phyloP scores from a whole-genome alignment of 495 filamentous ascomycete species.

The Annulohypoxylon stygium region DNA sequence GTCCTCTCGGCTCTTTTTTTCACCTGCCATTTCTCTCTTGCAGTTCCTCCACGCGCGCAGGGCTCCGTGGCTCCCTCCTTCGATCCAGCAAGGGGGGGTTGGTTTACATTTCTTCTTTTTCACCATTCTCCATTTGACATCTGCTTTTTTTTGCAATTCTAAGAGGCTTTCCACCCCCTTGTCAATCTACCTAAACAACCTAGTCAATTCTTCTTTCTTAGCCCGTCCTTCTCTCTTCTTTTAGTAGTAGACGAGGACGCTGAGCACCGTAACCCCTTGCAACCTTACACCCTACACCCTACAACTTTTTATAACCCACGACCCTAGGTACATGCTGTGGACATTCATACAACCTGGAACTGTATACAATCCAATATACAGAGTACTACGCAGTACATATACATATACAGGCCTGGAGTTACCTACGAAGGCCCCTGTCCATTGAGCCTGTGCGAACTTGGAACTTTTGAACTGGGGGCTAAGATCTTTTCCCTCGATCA shows the following conservation, averaged over 20 bases:
- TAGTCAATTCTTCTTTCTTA: not conserved
- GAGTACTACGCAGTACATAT: not conserved
- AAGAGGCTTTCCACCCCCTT: not conserved
- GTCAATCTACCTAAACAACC: not conserved
- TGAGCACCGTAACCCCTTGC: not conserved
- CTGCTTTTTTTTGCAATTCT: constrained; percentile 2
- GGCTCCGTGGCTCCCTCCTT: constrained; percentile 37
- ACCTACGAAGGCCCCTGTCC: constrained; percentile 9
- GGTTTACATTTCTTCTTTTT: not conserved
- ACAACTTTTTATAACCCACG: not conserved
- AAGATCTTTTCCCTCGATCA: constrained; percentile 33
- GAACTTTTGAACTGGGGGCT: constrained; percentile 38
- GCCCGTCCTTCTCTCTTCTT: not conserved
- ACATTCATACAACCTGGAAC: no score
- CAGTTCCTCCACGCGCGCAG: constrained; percentile 45
- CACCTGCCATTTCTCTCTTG: constrained; percentile 44
- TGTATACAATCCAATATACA: not conserved
- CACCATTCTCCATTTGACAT: not conserved
- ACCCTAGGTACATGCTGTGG: constrained; percentile 12
- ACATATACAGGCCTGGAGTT: constrained; percentile 7
- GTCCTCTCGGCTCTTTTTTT: constrained; percentile 48
- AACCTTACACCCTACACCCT: not conserved
- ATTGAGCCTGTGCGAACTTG: constrained; percentile 33
- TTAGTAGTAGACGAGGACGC: not conserved
- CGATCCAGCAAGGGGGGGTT: constrained; percentile 35